phyloP scores from a whole-genome alignment of 176 grass and related monocot genomes.

The Avena sativa region DNA sequence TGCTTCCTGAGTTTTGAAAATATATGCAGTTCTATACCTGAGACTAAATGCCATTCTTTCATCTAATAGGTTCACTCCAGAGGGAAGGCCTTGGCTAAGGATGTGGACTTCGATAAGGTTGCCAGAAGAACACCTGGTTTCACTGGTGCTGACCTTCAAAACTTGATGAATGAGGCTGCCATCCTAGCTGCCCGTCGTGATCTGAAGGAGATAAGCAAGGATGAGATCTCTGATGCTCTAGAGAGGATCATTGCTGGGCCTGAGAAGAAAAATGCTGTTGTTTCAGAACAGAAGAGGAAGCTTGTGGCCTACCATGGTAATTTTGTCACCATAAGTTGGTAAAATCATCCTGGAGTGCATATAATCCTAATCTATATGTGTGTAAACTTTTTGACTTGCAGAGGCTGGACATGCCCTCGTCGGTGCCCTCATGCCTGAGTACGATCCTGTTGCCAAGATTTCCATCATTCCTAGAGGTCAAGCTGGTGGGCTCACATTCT shows the following conservation, averaged over 20 bases:
- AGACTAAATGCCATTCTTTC: neutral
- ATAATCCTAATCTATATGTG: constrained; percentile 34
- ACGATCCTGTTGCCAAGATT: constrained; percentile 97
- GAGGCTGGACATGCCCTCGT: constrained; percentile 98
- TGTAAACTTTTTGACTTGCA: constrained; percentile 41
- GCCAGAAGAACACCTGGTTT: constrained; percentile 96
- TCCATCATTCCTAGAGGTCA: constrained; percentile 97
- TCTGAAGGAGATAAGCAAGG: constrained; percentile 99
- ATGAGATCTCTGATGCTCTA: constrained; percentile 95
- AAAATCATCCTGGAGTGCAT: neutral
- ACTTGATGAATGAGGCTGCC: constrained; percentile 97
- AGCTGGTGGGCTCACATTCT: constrained; percentile 95
- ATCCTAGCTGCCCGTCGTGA: constrained; percentile 94
- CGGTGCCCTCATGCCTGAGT: constrained; percentile 96
- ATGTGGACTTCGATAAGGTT: constrained; percentile 97
- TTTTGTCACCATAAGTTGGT: neutral
- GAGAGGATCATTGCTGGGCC: constrained; percentile 99
- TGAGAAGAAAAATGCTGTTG: constrained; percentile 98
- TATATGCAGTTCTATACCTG: neutral
- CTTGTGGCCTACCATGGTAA: constrained; percentile 98
- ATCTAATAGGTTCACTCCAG: constrained; percentile 85
- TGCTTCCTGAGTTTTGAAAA: neutral
- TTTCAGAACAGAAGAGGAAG: constrained; percentile 93
- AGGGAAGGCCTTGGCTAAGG: constrained; percentile 92
- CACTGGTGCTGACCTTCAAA: constrained; percentile 97